phyloP scores from a whole-genome alignment of 805 yeast species.

The Cyberlindnera americana region DNA sequence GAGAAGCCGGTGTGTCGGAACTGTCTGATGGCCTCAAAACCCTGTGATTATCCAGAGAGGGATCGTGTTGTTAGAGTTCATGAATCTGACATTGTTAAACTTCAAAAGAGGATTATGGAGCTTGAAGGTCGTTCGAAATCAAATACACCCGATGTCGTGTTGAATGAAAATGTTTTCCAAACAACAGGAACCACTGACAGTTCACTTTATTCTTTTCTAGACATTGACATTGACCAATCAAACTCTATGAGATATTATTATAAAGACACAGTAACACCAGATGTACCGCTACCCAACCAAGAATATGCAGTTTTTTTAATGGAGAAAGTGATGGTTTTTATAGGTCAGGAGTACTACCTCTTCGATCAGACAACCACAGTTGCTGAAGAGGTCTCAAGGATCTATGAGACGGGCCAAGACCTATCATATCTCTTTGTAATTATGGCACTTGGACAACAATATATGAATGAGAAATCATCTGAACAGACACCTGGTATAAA shows the following conservation, averaged over 20 bases:
- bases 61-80: constrained; percentile 22
- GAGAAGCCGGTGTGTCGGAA: constrained; percentile 24
- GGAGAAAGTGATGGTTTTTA: constrained; percentile 20
- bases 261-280: constrained; percentile 12
- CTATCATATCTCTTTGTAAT: constrained; percentile 23
- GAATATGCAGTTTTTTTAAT: constrained; percentile 15
- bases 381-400: constrained; percentile 12
- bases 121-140: constrained; percentile 8
- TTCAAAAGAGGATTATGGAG: constrained; percentile 15
- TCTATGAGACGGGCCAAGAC: constrained; percentile 12
- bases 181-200: constrained; percentile 23
- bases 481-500: constrained; percentile 25
- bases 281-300: constrained; percentile 15
- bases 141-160: constrained; percentile 10
- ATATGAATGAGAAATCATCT: constrained; percentile 14
- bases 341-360: constrained; percentile 26
- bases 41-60: constrained; percentile 20
- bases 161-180: constrained; percentile 22
- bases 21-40: constrained; percentile 13
- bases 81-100: constrained; percentile 23
- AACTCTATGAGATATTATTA: constrained; percentile 20
- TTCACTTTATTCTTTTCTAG: constrained; percentile 24
- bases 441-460: constrained; percentile 29
- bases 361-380: constrained; percentile 16
- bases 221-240: constrained; percentile 23